Evolutionary conservation across 768 basidiomycete species (phyloP), one percentile per base, ranked within the genome.

Genomic region (Serendipita sp.): DNA sequence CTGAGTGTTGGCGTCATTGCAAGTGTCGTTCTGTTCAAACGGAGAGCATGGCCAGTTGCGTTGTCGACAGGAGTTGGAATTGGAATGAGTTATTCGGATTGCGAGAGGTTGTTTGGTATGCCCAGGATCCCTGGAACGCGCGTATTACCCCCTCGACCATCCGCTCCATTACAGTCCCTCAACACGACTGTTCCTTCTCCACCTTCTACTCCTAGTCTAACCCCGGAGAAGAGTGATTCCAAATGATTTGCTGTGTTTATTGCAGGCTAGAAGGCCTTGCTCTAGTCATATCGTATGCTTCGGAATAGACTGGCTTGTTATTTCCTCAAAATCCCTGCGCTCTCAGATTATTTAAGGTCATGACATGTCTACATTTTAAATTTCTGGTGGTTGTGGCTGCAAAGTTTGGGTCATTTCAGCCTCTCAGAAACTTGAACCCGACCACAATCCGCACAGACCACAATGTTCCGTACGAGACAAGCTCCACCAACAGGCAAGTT

Each of bases 41-140:
- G 92, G 78, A 88, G 92, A 65, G 87, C 87, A 71, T 95, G 91
- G 90, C 91, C 91, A 50, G 84, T 95, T 68, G 84, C 88, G 34
- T 81, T 94, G 64, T 78, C 86, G 15, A 88, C 88, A 3, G 91
- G 91, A 40, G 92, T 93, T 72, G 91, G 91, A 37, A 80, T 84
- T 44, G 91, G 91, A 46, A 83, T 84, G 62, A 90, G 91, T 33
- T 93, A 91, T 72, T 85, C 88, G 34, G 91, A 94, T 79, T 93
- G 91, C 75, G 89, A 95, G 76, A 83, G 91, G 60, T 86, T 87
- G 15, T 95, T 94, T 83, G 92, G 92, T 76, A 87, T 90, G 18
- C 86, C 91, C 55, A 81, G 91, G 69, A 81, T 92, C 73, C 85
- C 91, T 18, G 91, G 91, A 66, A 87, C 86, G 50, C 82, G 87